phyloP scores from a whole-genome alignment of 768 basidiomycete species.

The Phaffia australis region DNA sequence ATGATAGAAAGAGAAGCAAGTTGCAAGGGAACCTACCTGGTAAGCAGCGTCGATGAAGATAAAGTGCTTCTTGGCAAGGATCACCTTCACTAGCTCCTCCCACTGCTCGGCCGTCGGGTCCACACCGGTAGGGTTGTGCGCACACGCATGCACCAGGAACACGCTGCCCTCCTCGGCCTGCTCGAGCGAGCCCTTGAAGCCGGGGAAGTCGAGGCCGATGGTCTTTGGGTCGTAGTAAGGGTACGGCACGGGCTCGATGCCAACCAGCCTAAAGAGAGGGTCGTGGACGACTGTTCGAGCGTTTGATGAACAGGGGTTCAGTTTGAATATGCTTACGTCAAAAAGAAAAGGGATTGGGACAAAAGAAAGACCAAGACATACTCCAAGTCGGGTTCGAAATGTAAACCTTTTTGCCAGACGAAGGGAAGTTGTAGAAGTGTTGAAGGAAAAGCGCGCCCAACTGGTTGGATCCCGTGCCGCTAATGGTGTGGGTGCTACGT shows the following conservation, averaged over 20 bases:
- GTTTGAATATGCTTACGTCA: not conserved
- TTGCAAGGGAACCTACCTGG: constrained; percentile 45
- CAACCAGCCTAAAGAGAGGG: not conserved
- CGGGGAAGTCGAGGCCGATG: constrained; percentile 82
- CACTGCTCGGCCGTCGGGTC: constrained; percentile 93
- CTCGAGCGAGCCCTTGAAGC: constrained; percentile 41
- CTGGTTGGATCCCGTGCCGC: constrained; percentile 91
- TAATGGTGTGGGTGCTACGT: constrained; percentile 55
- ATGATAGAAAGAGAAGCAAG: too few species aligned
- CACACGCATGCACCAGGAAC: constrained; percentile 62
- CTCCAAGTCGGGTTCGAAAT: not conserved
- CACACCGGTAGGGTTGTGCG: constrained; percentile 84
- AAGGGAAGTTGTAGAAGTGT: constrained; percentile 57
- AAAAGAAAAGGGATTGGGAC: not conserved
- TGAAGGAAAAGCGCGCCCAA: constrained; percentile 86
- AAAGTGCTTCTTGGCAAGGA: constrained; percentile 60
- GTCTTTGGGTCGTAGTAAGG: constrained; percentile 52
- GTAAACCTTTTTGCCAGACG: constrained; percentile 4
- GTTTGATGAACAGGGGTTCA: not conserved
- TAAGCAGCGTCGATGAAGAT: constrained; percentile 97
- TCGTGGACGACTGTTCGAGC: not conserved
- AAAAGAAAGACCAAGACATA: not conserved
- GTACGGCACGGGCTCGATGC: constrained; percentile 23
- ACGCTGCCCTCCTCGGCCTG: not conserved
- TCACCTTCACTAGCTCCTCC: constrained; percentile 72